Evolutionary conservation across 2,329 filamentous ascomycete genomes (phyloP).

Genomic region (Coniochaeta prunicola): DNA sequence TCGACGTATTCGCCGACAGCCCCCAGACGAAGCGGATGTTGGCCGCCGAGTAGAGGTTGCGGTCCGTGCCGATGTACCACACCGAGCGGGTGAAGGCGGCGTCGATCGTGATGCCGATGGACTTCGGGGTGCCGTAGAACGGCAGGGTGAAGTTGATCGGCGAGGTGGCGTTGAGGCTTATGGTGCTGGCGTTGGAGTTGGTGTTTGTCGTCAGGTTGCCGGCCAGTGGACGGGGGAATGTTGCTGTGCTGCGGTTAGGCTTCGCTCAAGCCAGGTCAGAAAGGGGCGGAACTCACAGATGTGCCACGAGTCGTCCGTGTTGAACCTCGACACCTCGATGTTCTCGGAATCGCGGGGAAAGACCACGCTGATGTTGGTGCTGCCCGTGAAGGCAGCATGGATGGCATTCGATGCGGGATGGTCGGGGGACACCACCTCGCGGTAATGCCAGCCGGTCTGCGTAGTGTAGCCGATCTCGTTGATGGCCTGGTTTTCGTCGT

Average conservation of each 20-base stretch:
- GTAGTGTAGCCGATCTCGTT: conserved; percentile 23
- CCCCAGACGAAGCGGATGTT: conserved; percentile 22
- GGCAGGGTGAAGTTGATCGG: conserved; percentile 20
- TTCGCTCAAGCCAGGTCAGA: conserved; percentile 1
- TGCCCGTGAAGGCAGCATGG: conserved; percentile 17
- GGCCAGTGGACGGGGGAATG: conserved; percentile 23
- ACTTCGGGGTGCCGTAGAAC: conserved; percentile 19
- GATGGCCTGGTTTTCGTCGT: conserved; percentile 22
- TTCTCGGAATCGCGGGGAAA: conserved; percentile 23
- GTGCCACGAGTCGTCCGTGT: conserved; percentile 21
- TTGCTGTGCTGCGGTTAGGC: conserved; percentile 14
- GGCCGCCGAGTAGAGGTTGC: conserved; percentile 20
- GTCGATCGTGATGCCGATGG: conserved; percentile 23
- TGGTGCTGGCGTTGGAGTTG: conserved; percentile 14
- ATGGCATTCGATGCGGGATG: conserved; percentile 19
- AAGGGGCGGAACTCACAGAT: conserved; percentile 18
- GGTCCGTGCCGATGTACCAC: conserved; percentile 30
- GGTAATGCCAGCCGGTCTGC: conserved; percentile 19
- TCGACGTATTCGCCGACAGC: conserved; percentile 13
- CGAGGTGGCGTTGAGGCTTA: conserved; percentile 14
- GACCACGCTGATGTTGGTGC: conserved; percentile 25
- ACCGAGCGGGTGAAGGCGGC: conserved; percentile 18
- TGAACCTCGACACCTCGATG: conserved; percentile 22
- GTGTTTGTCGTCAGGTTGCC: conserved; percentile 15
- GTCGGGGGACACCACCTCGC: conserved; percentile 24